Percentiles rank a stretch among this genome's conserved stretches.
These are phyloP conservation scores for Claviceps digitariae DNA, from an alignment of 2,329 filamentous ascomycete species.

Conservation along the genomic window DNA sequence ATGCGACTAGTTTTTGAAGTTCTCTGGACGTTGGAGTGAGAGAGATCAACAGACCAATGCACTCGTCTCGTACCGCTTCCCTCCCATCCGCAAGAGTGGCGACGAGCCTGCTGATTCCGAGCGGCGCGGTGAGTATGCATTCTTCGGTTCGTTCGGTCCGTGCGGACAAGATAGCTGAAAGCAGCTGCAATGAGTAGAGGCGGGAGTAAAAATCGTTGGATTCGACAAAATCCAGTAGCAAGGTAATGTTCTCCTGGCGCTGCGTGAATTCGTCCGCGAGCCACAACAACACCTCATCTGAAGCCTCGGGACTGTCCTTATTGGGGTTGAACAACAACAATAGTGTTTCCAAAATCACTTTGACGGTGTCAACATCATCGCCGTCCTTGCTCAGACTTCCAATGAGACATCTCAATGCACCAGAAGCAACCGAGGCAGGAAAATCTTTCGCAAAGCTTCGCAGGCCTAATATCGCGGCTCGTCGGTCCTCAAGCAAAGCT, in stretches of 20 bases:
- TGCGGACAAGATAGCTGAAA: conserved; percentile 73
- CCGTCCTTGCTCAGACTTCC: conserved; percentile 72
- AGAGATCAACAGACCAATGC: conserved; percentile 72
- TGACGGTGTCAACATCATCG: conserved; percentile 92
- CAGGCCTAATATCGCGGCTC: conserved; percentile 82
- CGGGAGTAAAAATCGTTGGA: conserved; percentile 79
- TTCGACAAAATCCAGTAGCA: conserved; percentile 81
- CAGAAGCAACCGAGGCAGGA: conserved; percentile 88
- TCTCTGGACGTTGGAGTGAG: conserved; percentile 78
- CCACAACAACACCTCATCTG: conserved; percentile 92
- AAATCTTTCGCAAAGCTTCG: conserved; percentile 95
- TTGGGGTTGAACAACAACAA: conserved; percentile 77
- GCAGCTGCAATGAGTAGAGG: conserved; percentile 79
- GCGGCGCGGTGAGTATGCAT: conserved; percentile 76
- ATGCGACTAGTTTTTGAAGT: conserved; percentile 88
- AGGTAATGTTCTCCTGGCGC: conserved; percentile 88
- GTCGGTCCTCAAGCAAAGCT: conserved; percentile 84
- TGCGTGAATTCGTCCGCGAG: conserved; percentile 96
- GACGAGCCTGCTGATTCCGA: conserved; percentile 79
- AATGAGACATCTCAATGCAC: conserved; percentile 80
- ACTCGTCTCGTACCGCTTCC: conserved; percentile 81
- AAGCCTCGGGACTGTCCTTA: conserved; percentile 70
- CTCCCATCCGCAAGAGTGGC: conserved; percentile 70
- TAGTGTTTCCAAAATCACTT: conserved; percentile 87
- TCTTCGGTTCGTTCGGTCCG: conserved; percentile 88